Evolutionary conservation across 345 rosid genomes (phyloP).

Genomic region (Rhodamnia rubescens): DNA sequence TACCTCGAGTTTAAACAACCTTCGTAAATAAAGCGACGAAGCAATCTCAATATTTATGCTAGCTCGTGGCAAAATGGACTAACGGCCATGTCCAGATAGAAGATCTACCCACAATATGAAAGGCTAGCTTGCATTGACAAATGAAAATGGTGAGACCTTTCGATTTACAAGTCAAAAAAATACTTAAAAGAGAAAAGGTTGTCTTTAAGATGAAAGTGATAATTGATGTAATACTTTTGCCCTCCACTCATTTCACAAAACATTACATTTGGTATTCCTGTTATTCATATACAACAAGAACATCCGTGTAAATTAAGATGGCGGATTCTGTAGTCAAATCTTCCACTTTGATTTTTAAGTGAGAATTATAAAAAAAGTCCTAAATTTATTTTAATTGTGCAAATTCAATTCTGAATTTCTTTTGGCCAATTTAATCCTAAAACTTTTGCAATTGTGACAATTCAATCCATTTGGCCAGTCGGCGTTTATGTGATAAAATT

Average conservation of each 20-base stretch:
- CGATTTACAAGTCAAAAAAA: not conserved
- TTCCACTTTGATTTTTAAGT: not conserved
- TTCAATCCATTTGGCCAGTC: no score
- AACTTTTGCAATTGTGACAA: no score
- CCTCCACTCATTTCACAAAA: no score
- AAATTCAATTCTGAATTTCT: no score
- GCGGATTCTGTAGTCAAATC: not conserved
- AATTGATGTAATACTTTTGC: no score
- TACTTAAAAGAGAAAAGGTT: rapidly evolving
- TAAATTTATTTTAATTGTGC: no score
- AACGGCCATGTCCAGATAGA: rapidly evolving
- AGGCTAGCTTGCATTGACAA: not conserved
- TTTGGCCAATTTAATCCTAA: no score
- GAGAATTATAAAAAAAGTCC: no score
- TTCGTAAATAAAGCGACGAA: rapidly evolving
- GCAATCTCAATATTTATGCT: rapidly evolving
- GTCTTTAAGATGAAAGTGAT: no score
- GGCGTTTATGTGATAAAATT: no score
- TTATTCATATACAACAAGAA: not conserved
- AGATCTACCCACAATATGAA: not conserved
- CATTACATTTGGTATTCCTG: not conserved
- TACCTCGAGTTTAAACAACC: rapidly evolving
- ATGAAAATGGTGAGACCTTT: not conserved
- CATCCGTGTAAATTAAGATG: not conserved
- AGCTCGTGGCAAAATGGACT: rapidly evolving